Evolutionary conservation across 306 rosid genomes (phyloP).

Genomic region (Gynostemma pentaphyllum): DNA sequence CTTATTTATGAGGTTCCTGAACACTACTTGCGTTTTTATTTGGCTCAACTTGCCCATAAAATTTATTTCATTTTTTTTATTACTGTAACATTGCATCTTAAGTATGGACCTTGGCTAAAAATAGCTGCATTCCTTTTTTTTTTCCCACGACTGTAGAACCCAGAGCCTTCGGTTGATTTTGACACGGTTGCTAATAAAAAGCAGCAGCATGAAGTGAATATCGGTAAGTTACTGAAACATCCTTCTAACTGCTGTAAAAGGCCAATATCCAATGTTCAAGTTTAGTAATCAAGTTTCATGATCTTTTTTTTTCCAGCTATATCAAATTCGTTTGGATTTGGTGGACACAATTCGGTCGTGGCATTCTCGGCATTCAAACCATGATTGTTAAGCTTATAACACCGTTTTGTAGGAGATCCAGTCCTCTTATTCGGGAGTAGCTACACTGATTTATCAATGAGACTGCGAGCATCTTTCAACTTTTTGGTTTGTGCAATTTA

Average conservation of each 20-base stretch:
- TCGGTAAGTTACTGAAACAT: conserved; percentile 51
- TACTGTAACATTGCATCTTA: neutral
- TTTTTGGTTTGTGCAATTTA: conserved; percentile 4
- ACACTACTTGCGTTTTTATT: neutral
- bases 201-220: conserved; percentile 80
- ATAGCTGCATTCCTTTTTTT: too few species aligned
- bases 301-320: conserved; percentile 43
- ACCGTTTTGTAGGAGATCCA: conserved; percentile 16
- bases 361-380: conserved; percentile 87
- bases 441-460: neutral
- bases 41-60: neutral
- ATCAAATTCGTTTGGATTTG: conserved; percentile 93
- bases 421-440: neutral
- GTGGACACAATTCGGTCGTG: conserved; percentile 96
- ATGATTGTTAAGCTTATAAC: conserved; percentile 32
- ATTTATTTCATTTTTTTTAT: neutral
- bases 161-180: conserved; percentile 88
- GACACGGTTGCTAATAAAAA: conserved; percentile 79
- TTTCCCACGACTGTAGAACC: conserved; percentile 39
- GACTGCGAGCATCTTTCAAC: neutral
- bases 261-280: neutral
- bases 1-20: neutral
- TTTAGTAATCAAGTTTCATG: neutral
- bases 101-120: too few species aligned
- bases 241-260: neutral